These are phyloP conservation scores for Mycena maculata DNA, from an alignment of 768 basidiomycete species.

Conservation along the genomic window DNA sequence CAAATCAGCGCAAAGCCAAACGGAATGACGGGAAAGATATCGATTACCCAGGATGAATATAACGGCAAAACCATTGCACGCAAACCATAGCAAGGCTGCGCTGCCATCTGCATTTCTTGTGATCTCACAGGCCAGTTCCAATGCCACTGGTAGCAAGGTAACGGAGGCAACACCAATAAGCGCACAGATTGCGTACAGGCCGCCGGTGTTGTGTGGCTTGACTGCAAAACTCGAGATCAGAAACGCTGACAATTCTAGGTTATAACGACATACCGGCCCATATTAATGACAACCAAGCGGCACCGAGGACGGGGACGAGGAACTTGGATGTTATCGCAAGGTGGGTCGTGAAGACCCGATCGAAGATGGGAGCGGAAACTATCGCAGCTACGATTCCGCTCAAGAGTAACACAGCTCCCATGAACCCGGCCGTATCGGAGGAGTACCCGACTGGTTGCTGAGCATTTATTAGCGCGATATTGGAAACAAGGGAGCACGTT, in stretches of 20 bases:
- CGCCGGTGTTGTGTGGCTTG: constrained; percentile 67
- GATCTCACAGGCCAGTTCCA: constrained; percentile 85
- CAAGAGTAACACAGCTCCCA: constrained; percentile 75
- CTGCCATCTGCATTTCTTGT: constrained; percentile 85
- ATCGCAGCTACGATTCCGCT: constrained; percentile 78
- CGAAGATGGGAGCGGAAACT: constrained; percentile 79
- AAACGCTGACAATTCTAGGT: neutral
- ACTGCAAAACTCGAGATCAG: constrained; percentile 53
- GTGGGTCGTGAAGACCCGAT: constrained; percentile 83
- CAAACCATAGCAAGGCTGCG: constrained; percentile 81
- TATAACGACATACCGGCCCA: constrained; percentile 73
- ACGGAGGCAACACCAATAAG: constrained; percentile 75
- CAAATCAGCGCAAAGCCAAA: constrained; percentile 1
- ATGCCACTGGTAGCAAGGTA: constrained; percentile 77
- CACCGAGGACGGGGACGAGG: constrained; percentile 70
- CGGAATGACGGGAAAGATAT: constrained; percentile 64
- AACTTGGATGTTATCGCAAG: constrained; percentile 70
- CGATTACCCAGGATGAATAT: constrained; percentile 49
- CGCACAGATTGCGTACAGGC: constrained; percentile 73
- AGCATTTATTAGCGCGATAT: neutral
- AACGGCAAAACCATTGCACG: constrained; percentile 53
- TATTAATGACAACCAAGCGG: constrained; percentile 77
- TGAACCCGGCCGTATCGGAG: constrained; percentile 69
- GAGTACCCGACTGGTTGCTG: constrained; percentile 83
- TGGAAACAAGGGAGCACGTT: constrained; percentile 36